These are phyloP conservation scores for Colletotrichum orchidophilum DNA, from an alignment of 2,329 filamentous ascomycete genomes.

Conservation along the genomic window DNA sequence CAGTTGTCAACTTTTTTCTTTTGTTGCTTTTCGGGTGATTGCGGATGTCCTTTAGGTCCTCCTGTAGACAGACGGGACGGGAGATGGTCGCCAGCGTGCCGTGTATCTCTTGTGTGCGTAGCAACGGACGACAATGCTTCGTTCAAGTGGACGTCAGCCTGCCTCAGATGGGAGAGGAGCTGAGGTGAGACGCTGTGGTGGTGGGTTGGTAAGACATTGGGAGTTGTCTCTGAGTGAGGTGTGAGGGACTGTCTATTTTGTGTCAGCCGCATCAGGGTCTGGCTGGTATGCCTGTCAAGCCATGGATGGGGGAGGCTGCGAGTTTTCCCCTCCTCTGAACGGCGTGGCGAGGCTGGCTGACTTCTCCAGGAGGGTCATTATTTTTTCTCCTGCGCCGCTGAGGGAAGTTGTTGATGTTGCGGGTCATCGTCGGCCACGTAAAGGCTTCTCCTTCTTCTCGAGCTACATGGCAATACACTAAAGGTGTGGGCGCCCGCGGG, in stretches of 20 bases:
- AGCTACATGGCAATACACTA: too few relatives aligned
- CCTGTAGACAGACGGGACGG: not conserved
- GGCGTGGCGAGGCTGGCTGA: too few relatives aligned
- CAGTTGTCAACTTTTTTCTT: not conserved
- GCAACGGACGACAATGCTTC: not conserved
- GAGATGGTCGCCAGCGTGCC: not conserved
- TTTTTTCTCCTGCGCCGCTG: too few relatives aligned
- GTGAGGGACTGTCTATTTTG: not conserved
- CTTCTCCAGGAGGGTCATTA: too few relatives aligned
- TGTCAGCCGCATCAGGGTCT: not conserved
- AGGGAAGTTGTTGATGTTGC: too few relatives aligned
- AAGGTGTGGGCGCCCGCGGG: too few relatives aligned
- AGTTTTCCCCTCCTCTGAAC: too few relatives aligned
- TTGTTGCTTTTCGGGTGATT: not conserved
- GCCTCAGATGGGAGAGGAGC: not conserved
- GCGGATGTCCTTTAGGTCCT: not conserved
- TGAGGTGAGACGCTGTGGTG: not conserved
- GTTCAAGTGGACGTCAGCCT: not conserved
- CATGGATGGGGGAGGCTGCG: not conserved
- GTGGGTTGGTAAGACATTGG: not conserved
- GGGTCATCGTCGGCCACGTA: too few relatives aligned
- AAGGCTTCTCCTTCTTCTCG: too few relatives aligned
- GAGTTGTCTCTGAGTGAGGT: not conserved
- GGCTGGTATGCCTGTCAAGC: not conserved
- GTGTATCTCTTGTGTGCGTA: not conserved